Conservation (phyloP, 768 basidiomycete genomes). For the Phylloporus scabripes region DNA sequence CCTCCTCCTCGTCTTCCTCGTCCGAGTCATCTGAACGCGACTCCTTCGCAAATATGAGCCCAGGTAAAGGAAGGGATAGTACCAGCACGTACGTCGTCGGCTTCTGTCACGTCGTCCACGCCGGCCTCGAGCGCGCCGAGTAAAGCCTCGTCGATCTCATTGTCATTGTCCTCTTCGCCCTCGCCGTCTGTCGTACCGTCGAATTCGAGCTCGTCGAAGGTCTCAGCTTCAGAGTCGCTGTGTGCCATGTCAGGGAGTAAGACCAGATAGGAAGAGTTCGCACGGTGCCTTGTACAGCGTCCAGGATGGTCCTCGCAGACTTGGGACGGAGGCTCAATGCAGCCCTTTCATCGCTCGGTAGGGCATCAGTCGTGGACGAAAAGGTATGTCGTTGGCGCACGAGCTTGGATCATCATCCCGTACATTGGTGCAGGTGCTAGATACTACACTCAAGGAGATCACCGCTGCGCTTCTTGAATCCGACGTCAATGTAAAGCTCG, state of each 20-base stretch:
- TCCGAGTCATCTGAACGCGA: slow-evolving; percentile 58
- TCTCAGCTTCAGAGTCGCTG: slow-evolving; percentile 63
- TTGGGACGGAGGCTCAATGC: slow-evolving; percentile 91
- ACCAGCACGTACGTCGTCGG: slow-evolving; percentile 54
- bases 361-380: slow-evolving; percentile 85
- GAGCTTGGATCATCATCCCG: background rate
- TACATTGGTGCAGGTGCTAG: slow-evolving; percentile 64
- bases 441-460: slow-evolving; percentile 91
- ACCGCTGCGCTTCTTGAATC: slow-evolving; percentile 91
- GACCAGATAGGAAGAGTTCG: slow-evolving; percentile 18
- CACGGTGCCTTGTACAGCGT: slow-evolving; percentile 20
- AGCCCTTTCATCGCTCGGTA: slow-evolving; percentile 84
- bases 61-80: background rate
- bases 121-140: slow-evolving; percentile 53
- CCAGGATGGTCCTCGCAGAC: slow-evolving; percentile 90
- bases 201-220: slow-evolving; percentile 53
- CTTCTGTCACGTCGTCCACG: slow-evolving; percentile 62
- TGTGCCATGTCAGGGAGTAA: slow-evolving; percentile 36
- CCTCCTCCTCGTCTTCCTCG: slow-evolving; percentile 49
- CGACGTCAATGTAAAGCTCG: slow-evolving; percentile 98
- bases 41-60: slow-evolving; percentile 36
- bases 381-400: slow-evolving; percentile 47
- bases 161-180: slow-evolving; percentile 44
- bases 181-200: slow-evolving; percentile 41
- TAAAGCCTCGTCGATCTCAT: slow-evolving; percentile 54